Evolutionary conservation across 108 stramenopile genomes (phyloP).

Genomic region (Nannochloropsis oceanica): DNA sequence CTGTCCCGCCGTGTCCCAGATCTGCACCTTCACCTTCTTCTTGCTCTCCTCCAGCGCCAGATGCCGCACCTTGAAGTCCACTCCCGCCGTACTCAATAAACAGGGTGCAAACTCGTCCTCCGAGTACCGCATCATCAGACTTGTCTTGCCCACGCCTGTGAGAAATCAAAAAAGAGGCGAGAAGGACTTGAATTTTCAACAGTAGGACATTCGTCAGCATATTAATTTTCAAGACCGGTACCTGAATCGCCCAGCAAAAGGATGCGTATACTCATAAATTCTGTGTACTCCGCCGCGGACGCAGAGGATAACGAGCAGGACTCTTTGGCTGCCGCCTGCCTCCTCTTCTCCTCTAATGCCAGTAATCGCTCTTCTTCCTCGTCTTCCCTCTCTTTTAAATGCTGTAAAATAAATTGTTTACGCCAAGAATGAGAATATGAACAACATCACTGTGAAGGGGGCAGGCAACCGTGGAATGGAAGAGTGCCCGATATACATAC

Average conservation of each 20-base stretch:
- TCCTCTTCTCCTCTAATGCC: conserved; percentile 19
- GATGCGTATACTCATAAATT: conserved; percentile 17
- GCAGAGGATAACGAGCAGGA: not conserved
- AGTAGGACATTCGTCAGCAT: not conserved
- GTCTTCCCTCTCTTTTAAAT: conserved; percentile 16
- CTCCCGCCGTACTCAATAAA: conserved; percentile 31
- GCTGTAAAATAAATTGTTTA: not conserved
- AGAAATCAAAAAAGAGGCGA: not conserved
- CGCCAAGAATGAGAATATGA: not conserved
- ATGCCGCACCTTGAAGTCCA: conserved; percentile 33
- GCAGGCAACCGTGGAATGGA: not conserved
- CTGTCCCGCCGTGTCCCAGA: conserved; percentile 43
- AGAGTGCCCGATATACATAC: not conserved
- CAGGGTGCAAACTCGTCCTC: conserved; percentile 38
- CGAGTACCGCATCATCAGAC: conserved; percentile 39
- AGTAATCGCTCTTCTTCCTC: conserved; percentile 25
- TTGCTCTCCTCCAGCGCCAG: conserved; percentile 26
- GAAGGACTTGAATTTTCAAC: not conserved
- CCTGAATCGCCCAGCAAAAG: conserved; percentile 26
- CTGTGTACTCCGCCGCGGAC: not conserved
- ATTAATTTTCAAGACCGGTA: not conserved
- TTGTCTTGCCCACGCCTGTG: conserved; percentile 41
- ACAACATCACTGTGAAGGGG: not conserved
- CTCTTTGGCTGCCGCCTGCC: conserved; percentile 12
- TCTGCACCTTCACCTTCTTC: conserved; percentile 25